A percentile compares a stretch with the other conserved stretches of the same genome.
Evolutionary conservation across 352 stramenopile genomes (phyloP).

Genomic region (Globisporangium apiculatum): DNA sequence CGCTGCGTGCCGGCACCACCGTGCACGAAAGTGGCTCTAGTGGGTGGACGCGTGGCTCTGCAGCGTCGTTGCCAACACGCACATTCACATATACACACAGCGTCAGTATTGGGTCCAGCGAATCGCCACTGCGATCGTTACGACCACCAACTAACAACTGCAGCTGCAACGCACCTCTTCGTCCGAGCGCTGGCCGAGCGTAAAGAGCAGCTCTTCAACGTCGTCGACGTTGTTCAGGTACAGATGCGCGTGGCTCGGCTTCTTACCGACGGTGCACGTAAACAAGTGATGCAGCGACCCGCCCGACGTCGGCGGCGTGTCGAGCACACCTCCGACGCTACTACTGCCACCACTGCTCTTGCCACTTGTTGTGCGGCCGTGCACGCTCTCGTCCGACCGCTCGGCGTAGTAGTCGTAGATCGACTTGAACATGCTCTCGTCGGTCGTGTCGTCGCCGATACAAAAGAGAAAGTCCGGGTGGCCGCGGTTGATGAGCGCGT

Average conservation of each 20-base stretch:
- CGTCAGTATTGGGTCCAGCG: background rate
- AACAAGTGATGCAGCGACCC: constrained; percentile 80
- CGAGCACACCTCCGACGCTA: constrained; percentile 1
- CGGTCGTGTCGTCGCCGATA: constrained; percentile 95
- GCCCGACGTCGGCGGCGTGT: constrained; percentile 17
- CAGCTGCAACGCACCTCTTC: constrained; percentile 7
- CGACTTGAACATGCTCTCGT: constrained; percentile 97
- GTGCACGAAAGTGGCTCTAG: constrained; percentile 4
- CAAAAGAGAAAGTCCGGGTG: constrained; percentile 95
- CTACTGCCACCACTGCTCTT: constrained; percentile 8
- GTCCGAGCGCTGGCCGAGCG: constrained; percentile 32
- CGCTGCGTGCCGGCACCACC: no score
- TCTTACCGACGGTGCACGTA: constrained; percentile 90
- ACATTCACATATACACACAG: background rate
- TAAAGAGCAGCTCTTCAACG: constrained; percentile 74
- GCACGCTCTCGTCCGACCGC: constrained; percentile 74
- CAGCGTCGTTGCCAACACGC: background rate
- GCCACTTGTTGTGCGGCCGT: constrained; percentile 21
- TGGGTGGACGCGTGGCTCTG: constrained; percentile 22
- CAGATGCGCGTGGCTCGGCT: constrained; percentile 84
- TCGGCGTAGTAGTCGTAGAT: constrained; percentile 90
- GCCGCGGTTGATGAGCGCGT: constrained; percentile 56
- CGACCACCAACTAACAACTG: background rate
- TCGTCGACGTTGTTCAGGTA: constrained; percentile 89
- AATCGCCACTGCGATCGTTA: background rate